Conservation (phyloP, 2,329 filamentous ascomycete genomes). For the Hymenoscyphus linearis region DNA sequence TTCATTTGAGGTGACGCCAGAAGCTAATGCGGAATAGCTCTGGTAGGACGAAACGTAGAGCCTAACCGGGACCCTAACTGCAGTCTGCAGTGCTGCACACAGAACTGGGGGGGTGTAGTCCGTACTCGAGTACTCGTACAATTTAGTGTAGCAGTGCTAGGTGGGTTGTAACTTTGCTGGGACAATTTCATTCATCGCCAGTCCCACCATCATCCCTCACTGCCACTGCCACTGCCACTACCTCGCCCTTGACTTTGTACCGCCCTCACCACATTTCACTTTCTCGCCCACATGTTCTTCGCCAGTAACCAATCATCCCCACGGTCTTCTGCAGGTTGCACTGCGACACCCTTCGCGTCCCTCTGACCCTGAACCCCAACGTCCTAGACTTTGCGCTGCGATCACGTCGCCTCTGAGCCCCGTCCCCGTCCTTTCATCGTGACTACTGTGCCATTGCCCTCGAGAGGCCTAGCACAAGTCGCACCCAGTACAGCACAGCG, state of each 20-base stretch:
- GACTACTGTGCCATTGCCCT: neutral
- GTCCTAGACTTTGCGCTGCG: neutral
- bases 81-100: no score
- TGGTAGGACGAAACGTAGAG: no score
- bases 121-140: no score
- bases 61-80: no score
- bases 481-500: neutral
- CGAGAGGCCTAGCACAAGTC: neutral
- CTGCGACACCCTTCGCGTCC: conserved; percentile 7
- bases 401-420: neutral
- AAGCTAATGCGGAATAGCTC: no score
- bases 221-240: neutral
- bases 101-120: no score
- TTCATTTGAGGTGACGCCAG: no score
- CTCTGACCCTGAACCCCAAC: neutral
- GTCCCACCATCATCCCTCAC: neutral
- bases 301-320: conserved; percentile 13
- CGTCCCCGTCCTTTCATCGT: neutral
- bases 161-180: no score
- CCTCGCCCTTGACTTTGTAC: neutral
- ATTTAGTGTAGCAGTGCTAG: no score
- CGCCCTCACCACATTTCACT: neutral
- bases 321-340: conserved; percentile 13
- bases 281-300: conserved; percentile 9
- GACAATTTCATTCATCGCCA: no score